Conservation (phyloP, 2,329 filamentous ascomycete species). For the Magnaporthiopsis rhizophila region DNA sequence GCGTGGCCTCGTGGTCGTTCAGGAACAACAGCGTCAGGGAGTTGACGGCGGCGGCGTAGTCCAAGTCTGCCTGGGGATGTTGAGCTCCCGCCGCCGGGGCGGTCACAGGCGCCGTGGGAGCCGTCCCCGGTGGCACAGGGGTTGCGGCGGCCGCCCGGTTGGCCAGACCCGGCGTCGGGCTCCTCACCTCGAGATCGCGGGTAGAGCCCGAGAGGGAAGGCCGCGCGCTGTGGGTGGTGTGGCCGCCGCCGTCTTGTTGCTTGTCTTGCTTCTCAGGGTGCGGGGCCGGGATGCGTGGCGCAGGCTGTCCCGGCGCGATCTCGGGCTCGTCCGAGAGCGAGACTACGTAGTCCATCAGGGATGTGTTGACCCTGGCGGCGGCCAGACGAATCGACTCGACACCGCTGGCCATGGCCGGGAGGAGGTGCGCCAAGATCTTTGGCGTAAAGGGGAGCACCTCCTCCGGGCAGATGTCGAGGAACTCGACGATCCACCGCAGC, state of each 20-base stretch:
- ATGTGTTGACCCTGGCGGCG: constrained; percentile 81
- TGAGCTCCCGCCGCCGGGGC: constrained; percentile 31
- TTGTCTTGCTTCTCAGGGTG: constrained; percentile 35
- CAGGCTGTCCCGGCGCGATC: constrained; percentile 20
- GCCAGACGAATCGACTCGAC: constrained; percentile 84
- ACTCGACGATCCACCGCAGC: constrained; percentile 89
- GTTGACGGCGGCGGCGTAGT: constrained; percentile 91
- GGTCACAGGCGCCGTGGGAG: constrained; percentile 36
- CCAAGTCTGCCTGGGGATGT: constrained; percentile 61
- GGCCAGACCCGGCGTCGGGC: constrained; percentile 36
- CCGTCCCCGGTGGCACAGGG: not conserved
- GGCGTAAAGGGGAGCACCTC: constrained; percentile 94
- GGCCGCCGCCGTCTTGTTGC: constrained; percentile 20
- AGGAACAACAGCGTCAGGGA: constrained; percentile 88
- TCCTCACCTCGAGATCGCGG: constrained; percentile 44
- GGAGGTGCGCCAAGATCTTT: constrained; percentile 79
- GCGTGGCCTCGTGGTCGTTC: constrained; percentile 93
- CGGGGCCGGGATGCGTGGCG: constrained; percentile 30
- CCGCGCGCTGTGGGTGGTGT: constrained; percentile 32
- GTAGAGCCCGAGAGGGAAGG: constrained; percentile 42
- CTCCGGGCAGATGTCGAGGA: constrained; percentile 94
- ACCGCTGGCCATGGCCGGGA: constrained; percentile 88
- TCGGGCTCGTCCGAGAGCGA: constrained; percentile 69
- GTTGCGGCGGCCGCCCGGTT: constrained; percentile 35
- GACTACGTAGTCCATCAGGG: constrained; percentile 89